Conservation (phyloP, 768 basidiomycete genomes). For the Naganishia onofrii region DNA sequence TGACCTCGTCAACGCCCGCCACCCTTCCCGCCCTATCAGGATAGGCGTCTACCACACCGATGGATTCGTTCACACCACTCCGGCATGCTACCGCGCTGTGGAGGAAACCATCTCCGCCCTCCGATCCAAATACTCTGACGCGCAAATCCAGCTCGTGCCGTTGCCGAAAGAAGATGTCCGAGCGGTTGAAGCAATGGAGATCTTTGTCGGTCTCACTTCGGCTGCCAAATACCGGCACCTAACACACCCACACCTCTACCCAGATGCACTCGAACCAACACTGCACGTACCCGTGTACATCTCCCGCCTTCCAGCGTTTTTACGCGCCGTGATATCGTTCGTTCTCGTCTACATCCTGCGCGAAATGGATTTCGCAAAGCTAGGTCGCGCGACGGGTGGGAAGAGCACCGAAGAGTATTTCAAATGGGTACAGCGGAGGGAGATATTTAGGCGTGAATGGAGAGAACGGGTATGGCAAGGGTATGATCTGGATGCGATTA, state of each 20-base stretch:
- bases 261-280: constrained; percentile 22
- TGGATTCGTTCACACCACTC: constrained; percentile 28
- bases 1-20: background rate
- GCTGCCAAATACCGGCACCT: constrained; percentile 23
- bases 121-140: background rate
- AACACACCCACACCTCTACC: constrained; percentile 10
- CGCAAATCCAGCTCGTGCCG: constrained; percentile 12
- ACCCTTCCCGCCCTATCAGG: constrained; percentile 3
- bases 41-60: constrained; percentile 28
- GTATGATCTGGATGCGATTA: constrained; percentile 24
- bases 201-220: constrained; percentile 24
- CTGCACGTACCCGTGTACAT: constrained; percentile 13
- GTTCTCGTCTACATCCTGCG: background rate
- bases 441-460: constrained; percentile 17
- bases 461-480: constrained; percentile 20
- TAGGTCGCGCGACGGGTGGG: constrained; percentile 12
- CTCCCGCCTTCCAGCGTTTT: background rate
- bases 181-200: constrained; percentile 28
- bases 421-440: constrained; percentile 23
- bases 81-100: constrained; percentile 23
- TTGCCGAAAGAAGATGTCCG: constrained; percentile 13
- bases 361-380: constrained; percentile 19
- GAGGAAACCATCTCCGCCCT: constrained; percentile 25
- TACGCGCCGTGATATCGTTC: constrained; percentile 10
- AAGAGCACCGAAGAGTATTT: constrained; percentile 21